Evolutionary conservation across 1,284 basidiomycete genomes (phyloP).

Genomic region (Ustilago sp.): DNA sequence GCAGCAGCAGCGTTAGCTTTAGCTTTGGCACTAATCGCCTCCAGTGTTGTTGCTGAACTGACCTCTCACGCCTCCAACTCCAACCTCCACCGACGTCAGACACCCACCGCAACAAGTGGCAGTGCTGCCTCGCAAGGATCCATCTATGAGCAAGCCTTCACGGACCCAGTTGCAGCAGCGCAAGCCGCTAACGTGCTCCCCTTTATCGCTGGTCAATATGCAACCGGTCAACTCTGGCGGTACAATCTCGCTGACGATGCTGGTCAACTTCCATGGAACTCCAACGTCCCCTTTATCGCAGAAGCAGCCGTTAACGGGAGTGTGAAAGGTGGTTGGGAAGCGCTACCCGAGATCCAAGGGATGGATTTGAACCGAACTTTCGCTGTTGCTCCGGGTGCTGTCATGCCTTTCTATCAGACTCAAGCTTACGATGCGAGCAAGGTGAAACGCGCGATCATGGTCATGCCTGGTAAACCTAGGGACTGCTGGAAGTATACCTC

Average conservation of each 20-base stretch:
- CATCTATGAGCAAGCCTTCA: slow-evolving; percentile 44
- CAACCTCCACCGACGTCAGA: slow-evolving; percentile 29
- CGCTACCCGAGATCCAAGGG: slow-evolving; percentile 44
- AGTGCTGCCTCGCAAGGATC: slow-evolving; percentile 22
- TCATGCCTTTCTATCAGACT: slow-evolving; percentile 62
- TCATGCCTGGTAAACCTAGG: slow-evolving; percentile 63
- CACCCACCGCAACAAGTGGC: slow-evolving; percentile 3
- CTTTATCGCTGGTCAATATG: slow-evolving; percentile 42
- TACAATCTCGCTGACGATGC: slow-evolving; percentile 42
- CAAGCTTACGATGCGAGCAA: slow-evolving; percentile 38
- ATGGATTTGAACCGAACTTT: slow-evolving; percentile 60
- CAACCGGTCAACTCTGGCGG: slow-evolving; percentile 22
- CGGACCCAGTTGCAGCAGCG: slow-evolving; percentile 61
- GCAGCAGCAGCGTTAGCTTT: slow-evolving; percentile 7
- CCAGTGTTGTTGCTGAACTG: slow-evolving; percentile 13
- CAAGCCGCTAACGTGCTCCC: slow-evolving; percentile 47
- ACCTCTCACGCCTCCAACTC: slow-evolving; percentile 8
- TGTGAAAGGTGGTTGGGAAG: slow-evolving; percentile 71
- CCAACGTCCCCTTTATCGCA: slow-evolving; percentile 35
- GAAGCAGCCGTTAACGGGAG: slow-evolving; percentile 50
- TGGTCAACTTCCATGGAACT: slow-evolving; percentile 59
- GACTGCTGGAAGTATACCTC: slow-evolving; percentile 66
- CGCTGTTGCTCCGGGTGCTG: slow-evolving; percentile 29
- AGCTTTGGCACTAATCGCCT: slow-evolving; percentile 12
- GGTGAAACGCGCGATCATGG: slow-evolving; percentile 64